Conservation (phyloP, 2,329 filamentous ascomycete genomes). For the Aspergillus hiratsukae region DNA sequence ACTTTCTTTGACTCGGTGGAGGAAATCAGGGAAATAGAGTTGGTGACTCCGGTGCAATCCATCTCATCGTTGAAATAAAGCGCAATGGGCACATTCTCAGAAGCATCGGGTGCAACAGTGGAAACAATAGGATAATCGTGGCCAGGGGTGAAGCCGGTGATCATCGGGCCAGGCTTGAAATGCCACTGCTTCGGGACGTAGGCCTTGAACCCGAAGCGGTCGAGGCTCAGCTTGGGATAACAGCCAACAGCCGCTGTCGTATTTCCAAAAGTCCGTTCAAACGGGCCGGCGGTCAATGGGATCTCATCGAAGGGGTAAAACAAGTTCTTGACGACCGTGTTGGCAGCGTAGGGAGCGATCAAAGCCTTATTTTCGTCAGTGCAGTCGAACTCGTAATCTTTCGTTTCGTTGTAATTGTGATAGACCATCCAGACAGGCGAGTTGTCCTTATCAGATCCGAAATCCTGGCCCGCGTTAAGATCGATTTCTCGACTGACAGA, state of each 20-base stretch:
- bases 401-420: conserved; percentile 42
- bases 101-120: conserved; percentile 32
- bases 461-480: conserved; percentile 45
- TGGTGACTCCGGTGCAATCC: conserved; percentile 52
- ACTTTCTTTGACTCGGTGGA: conserved; percentile 44
- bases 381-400: conserved; percentile 55
- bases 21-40: conserved; percentile 49
- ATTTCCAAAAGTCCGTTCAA: conserved; percentile 44
- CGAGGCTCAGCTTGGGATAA: conserved; percentile 47
- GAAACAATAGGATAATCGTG: conserved; percentile 56
- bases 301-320: conserved; percentile 58
- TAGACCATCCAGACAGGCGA: conserved; percentile 43
- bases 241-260: conserved; percentile 51
- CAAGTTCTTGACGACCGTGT: conserved; percentile 56
- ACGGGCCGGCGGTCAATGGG: conserved; percentile 42
- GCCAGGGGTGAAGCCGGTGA: conserved; percentile 57
- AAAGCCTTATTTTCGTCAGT: conserved; percentile 42
- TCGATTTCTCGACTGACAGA: conserved; percentile 51
- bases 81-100: conserved; percentile 46
- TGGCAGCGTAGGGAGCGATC: conserved; percentile 51
- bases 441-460: conserved; percentile 40
- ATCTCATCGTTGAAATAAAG: conserved; percentile 57
- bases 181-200: conserved; percentile 52
- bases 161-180: conserved; percentile 49
- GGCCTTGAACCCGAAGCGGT: conserved; percentile 54